Evolutionary conservation across 768 basidiomycete genomes (phyloP).

Genomic region (Sporobolomyces phaffii): DNA sequence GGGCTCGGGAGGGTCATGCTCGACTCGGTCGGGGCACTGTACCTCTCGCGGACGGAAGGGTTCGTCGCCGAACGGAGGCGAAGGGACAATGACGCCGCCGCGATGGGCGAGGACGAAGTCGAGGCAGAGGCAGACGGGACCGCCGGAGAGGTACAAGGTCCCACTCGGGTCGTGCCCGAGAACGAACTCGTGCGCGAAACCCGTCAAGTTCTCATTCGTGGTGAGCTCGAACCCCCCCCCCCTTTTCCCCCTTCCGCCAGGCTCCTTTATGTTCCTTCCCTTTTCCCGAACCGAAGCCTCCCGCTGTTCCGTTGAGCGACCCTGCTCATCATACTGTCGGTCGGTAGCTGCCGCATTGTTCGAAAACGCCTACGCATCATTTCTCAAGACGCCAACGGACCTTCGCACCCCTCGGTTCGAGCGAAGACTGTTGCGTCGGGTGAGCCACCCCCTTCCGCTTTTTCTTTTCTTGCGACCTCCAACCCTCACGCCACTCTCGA

Average conservation of each 20-base stretch:
- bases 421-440: conserved; percentile 25
- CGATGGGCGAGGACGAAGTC: neutral
- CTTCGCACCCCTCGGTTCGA: conserved; percentile 12
- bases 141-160: neutral
- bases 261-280: no score
- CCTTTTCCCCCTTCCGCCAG: no score
- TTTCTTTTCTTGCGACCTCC: no score
- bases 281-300: no score
- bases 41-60: conserved; percentile 19
- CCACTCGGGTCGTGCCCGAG: no score
- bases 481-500: no score
- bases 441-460: neutral
- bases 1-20: conserved; percentile 32
- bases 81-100: neutral
- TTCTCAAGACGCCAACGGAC: conserved; percentile 3
- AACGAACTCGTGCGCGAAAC: conserved; percentile 38
- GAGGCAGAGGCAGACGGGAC: neutral
- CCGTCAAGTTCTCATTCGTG: conserved; percentile 38
- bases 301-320: neutral
- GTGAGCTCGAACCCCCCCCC: no score
- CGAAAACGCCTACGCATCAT: conserved; percentile 38
- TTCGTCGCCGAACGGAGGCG: conserved; percentile 18
- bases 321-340: no score
- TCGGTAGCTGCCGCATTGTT: conserved; percentile 34
- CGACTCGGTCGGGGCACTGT: conserved; percentile 27